Evolutionary conservation across 805 yeast genomes (phyloP).

Genomic region (Pichia ethanolica): DNA sequence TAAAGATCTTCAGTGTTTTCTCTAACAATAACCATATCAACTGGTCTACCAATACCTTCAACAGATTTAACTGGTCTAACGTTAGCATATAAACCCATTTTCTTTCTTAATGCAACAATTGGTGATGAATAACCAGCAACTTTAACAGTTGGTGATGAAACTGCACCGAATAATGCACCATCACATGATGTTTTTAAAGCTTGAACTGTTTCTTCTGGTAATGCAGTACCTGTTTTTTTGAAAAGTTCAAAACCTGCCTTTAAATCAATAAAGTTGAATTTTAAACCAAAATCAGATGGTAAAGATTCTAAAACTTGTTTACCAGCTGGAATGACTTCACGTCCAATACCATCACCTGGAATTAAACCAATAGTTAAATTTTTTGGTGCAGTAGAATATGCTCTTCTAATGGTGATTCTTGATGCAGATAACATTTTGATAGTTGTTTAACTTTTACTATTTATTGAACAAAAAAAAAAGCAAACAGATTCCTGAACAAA

Average conservation of each 20-base stretch:
- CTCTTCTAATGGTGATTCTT: conserved; percentile 13
- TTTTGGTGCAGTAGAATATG: conserved; percentile 33
- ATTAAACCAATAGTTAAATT: conserved; percentile 60
- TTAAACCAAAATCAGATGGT: conserved; percentile 65
- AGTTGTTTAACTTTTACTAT: neutral
- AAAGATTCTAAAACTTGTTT: conserved; percentile 76
- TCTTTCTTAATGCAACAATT: conserved; percentile 96
- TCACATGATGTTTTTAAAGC: conserved; percentile 75
- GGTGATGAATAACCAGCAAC: conserved; percentile 98
- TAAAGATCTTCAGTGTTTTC: conserved; percentile 98
- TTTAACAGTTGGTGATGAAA: conserved; percentile 87
- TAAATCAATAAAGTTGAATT: conserved; percentile 79
- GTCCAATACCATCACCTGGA: conserved; percentile 98
- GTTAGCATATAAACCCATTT: conserved; percentile 89
- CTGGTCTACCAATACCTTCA: conserved; percentile 76
- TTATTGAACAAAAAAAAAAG: neutral
- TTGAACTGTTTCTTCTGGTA: conserved; percentile 87
- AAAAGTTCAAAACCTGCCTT: conserved; percentile 94
- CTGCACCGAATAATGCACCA: conserved; percentile 98
- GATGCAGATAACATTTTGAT: neutral
- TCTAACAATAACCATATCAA: conserved; percentile 95
- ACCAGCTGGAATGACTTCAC: conserved; percentile 97
- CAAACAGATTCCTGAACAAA: neutral
- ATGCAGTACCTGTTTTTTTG: conserved; percentile 89
- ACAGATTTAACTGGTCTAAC: conserved; percentile 97